Base-by-base conservation (phyloP, 805 yeast genomes). In the Helenozyma rhizophorensis region DNA sequence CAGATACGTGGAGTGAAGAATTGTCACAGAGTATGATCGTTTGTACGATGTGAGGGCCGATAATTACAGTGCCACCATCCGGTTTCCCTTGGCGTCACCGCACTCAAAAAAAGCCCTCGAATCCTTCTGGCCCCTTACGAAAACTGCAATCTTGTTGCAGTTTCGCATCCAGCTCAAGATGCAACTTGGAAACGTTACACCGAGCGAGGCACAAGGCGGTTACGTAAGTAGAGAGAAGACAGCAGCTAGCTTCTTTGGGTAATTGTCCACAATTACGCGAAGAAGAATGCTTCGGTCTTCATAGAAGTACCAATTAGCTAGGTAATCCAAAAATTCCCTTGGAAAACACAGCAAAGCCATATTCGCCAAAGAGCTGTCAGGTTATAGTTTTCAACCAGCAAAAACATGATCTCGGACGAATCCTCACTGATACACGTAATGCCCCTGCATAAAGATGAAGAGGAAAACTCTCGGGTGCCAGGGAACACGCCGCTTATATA, bases 381-480 rank as follows among this genome's bases (percentile, higher is more conserved):
- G 93, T 83, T 82, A 80, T 78, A 86, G 89, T 86, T 93, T 90
- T 93, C 97, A 93, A 90, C 97, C 95, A 90, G 98, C 98, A 90
- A 90, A 90, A 86, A 93, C 97, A 90, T 95, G 95, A 89, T 88
- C 98, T 90, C 98, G 97, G 98, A 93, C 96, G 96, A 89, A 88
- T 93, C 98, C 97, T 90, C 98, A 90, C 96, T 89, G 97, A 90
- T 88, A 87, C 95, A 95, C 96, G 97, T 93, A 90, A 88, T 90
- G 96, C 97, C 97, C 98, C 83, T 83, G 98, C 97, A 90, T 87
- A 90, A 90, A 82, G 97, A 89, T 85, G 71, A 62, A 60, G 72
- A 68, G 47, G 43, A 45, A 58, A 60, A 50, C 4, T 7, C 6
- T 7, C 13, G 30, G n/a, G 18, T 21, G 40, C 39, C 31, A 32